Percentiles rank a stretch among this genome's conserved stretches.
Evolutionary conservation across 2,329 filamentous ascomycete genomes (phyloP).

Genomic region (Alternaria longipes): DNA sequence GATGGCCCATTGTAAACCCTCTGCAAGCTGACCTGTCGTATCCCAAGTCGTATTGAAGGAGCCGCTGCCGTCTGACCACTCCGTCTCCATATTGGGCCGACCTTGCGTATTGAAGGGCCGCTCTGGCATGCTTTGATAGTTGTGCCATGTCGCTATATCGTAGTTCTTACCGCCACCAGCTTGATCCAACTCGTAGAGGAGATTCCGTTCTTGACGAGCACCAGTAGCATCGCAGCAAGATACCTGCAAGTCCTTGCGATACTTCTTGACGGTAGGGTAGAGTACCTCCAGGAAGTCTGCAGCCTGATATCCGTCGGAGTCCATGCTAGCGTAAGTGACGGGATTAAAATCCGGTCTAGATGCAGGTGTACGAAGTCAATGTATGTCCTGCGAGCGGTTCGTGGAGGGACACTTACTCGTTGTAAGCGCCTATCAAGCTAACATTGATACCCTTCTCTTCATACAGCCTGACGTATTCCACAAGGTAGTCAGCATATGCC

Average conservation of each 20-base stretch:
- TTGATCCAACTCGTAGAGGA: constrained; percentile 41
- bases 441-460: too few species aligned
- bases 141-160: constrained; percentile 51
- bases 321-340: constrained; percentile 55
- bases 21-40: constrained; percentile 40
- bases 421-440: too few species aligned
- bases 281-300: constrained; percentile 60
- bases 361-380: too few species aligned
- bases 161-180: constrained; percentile 48
- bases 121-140: constrained; percentile 53
- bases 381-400: too few species aligned
- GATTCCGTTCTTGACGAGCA: constrained; percentile 12
- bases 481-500: too few species aligned
- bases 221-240: constrained; percentile 56
- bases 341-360: too few species aligned
- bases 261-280: constrained; percentile 45
- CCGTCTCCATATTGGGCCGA: constrained; percentile 61
- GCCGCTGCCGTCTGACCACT: constrained; percentile 56
- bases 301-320: constrained; percentile 56
- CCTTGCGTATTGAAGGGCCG: constrained; percentile 52
- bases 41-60: constrained; percentile 55
- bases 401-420: too few species aligned
- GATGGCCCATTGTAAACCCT: too few species aligned
- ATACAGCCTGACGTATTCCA: too few species aligned
- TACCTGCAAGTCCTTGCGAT: constrained; percentile 45